Conservation (phyloP, 2,329 filamentous ascomycete genomes). For the Neonectria neomacrospora region DNA sequence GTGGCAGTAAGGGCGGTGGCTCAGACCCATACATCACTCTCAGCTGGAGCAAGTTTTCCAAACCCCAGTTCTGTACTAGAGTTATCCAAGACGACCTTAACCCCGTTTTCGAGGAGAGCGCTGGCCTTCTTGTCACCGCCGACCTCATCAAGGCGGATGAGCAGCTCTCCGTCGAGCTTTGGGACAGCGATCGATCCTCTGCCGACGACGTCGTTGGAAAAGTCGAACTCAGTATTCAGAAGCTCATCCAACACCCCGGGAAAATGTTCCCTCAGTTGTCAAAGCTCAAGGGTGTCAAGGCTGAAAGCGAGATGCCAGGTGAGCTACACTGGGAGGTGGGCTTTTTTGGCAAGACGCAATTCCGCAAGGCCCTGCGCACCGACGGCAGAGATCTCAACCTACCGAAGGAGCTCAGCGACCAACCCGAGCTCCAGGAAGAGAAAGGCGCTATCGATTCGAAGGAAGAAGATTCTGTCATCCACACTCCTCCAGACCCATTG, state of each 20-base stretch:
- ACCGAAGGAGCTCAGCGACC: slow-evolving; percentile 77
- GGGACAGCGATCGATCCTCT: slow-evolving; percentile 93
- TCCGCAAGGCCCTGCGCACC: slow-evolving; percentile 84
- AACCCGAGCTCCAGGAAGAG: slow-evolving; percentile 86
- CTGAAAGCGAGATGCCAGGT: slow-evolving; percentile 89
- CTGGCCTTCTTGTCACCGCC: slow-evolving; percentile 85
- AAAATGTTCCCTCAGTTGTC: slow-evolving; percentile 93
- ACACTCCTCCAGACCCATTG: slow-evolving; percentile 93
- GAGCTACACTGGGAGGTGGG: slow-evolving; percentile 97
- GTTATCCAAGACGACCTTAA: slow-evolving; percentile 96
- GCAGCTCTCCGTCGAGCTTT: slow-evolving; percentile 91
- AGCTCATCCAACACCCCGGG: slow-evolving; percentile 91
- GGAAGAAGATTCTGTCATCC: slow-evolving; percentile 84
- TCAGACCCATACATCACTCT: slow-evolving; percentile 97
- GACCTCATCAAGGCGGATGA: slow-evolving; percentile 95
- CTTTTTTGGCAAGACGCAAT: slow-evolving; percentile 91
- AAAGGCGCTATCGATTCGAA: slow-evolving; percentile 75
- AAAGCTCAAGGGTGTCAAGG: slow-evolving; percentile 83
- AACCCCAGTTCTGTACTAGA: slow-evolving; percentile 96
- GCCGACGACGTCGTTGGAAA: slow-evolving; percentile 97
- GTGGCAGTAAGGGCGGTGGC: slow-evolving; percentile 85
- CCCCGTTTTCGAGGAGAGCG: slow-evolving; percentile 89
- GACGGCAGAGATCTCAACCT: slow-evolving; percentile 86
- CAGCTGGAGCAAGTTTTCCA: slow-evolving; percentile 94
- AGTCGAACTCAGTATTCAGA: slow-evolving; percentile 91